These are phyloP conservation scores for Amanita exitialis DNA, from an alignment of 768 basidiomycete genomes.

Conservation along the genomic window DNA sequence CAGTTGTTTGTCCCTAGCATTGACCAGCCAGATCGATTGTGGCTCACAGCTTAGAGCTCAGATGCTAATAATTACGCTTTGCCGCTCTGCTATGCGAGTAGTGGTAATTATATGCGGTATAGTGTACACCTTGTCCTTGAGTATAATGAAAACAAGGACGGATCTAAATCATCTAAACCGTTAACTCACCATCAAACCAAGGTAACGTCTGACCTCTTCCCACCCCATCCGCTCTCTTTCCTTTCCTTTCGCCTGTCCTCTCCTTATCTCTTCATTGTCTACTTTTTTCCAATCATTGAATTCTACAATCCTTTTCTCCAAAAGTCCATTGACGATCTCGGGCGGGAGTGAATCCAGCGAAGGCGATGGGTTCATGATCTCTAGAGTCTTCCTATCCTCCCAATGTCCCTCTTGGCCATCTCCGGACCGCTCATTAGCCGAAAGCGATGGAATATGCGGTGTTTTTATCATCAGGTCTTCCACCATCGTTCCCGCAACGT, in stretches of 20 bases:
- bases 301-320: conserved; percentile 36
- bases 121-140: too few relatives aligned
- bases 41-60: too few relatives aligned
- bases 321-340: conserved; percentile 33
- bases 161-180: too few relatives aligned
- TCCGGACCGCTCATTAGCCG: background rate
- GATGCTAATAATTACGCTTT: too few relatives aligned
- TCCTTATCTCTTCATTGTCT: conserved; percentile 58
- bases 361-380: conserved; percentile 24
- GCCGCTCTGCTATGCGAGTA: too few relatives aligned
- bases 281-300: conserved; percentile 72
- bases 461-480: background rate
- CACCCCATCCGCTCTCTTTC: conserved; percentile 73
- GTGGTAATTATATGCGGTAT: too few relatives aligned
- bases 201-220: conserved; percentile 37
- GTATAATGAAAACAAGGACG: background rate
- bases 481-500: conserved; percentile 62
- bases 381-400: background rate
- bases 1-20: too few relatives aligned
- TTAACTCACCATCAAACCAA: conserved; percentile 5
- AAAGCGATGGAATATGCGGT: conserved; percentile 31
- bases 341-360: conserved; percentile 36
- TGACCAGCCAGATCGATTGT: too few relatives aligned
- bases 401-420: background rate
- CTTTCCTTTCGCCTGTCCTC: conserved; percentile 49